A percentile compares a stretch with the other conserved stretches of the same genome.
Evolutionary conservation across 176 grass and related monocot species (phyloP).

Genomic region (Oryza officinalis): DNA sequence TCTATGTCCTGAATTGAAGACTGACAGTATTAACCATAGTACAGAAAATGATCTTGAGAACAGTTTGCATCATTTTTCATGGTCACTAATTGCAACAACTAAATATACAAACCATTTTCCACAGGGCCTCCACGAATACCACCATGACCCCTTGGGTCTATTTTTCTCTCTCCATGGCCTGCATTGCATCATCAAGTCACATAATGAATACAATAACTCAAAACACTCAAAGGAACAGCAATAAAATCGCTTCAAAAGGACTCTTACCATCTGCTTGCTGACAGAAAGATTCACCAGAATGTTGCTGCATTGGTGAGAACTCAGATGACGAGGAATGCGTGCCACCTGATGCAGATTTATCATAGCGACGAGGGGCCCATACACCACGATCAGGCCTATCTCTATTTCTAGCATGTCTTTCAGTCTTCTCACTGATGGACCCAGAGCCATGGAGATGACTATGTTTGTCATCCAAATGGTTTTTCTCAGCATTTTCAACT

Average conservation of each 20-base stretch:
- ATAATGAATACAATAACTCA: conserved; percentile 14
- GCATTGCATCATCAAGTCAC: conserved; percentile 20
- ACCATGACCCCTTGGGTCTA: conserved; percentile 67
- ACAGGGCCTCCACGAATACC: conserved; percentile 41
- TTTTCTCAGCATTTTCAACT: conserved; percentile 75
- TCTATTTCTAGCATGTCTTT: conserved; percentile 79
- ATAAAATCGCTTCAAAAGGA: neutral
- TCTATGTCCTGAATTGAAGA: conserved; percentile 70
- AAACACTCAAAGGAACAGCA: conserved; percentile 8
- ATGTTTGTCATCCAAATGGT: conserved; percentile 59
- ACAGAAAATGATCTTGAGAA: neutral
- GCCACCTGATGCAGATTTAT: conserved; percentile 52
- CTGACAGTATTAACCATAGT: neutral
- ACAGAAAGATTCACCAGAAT: conserved; percentile 51
- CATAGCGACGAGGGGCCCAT: conserved; percentile 81
- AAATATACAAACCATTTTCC: conserved; percentile 75
- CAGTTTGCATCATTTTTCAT: conserved; percentile 12
- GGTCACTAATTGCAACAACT: conserved; percentile 2
- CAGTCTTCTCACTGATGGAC: conserved; percentile 57
- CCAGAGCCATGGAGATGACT: conserved; percentile 52
- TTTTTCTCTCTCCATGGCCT: conserved; percentile 77
- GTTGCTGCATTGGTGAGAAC: conserved; percentile 28
- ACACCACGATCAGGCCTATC: conserved; percentile 87
- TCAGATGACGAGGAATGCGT: conserved; percentile 49
- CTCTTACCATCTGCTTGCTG: conserved; percentile 61